These are phyloP conservation scores for Blastobotrys arbuscula DNA, from an alignment of 1,139 yeast species.

Conservation along the genomic window DNA sequence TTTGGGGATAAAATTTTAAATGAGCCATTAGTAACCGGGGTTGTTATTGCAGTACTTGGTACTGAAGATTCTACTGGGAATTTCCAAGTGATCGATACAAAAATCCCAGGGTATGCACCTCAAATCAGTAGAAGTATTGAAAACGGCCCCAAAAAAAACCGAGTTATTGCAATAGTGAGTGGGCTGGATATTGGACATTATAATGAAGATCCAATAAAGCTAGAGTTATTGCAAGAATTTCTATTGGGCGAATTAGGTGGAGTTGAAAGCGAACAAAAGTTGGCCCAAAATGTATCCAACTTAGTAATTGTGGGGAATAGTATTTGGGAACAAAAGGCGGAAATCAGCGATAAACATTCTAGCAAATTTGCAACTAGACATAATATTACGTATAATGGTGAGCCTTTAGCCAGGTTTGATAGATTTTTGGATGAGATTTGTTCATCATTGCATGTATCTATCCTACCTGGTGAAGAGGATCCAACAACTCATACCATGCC, in stretches of 20 bases:
- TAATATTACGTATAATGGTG: conserved; percentile 22
- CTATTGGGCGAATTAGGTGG: conserved; percentile 63
- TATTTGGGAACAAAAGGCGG: conserved; percentile 37
- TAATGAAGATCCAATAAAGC: conserved; percentile 36
- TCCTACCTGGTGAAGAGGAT: conserved; percentile 83
- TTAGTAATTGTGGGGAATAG: conserved; percentile 76
- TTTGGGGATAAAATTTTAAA: conserved; percentile 52
- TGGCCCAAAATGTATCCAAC: conserved; percentile 41
- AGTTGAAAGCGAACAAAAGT: conserved; percentile 24
- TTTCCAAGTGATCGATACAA: conserved; percentile 77
- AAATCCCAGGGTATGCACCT: conserved; percentile 59
- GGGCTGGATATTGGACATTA: conserved; percentile 57
- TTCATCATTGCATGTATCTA: conserved; percentile 56
- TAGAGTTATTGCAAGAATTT: conserved; percentile 65
- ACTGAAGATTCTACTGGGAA: conserved; percentile 79
- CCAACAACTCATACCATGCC: conserved; percentile 83
- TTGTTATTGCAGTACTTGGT: conserved; percentile 79
- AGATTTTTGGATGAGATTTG: conserved; percentile 53
- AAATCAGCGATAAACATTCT: conserved; percentile 15
- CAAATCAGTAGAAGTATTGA: conserved; percentile 40
- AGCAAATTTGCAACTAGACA: conserved; percentile 14
- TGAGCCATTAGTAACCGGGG: conserved; percentile 72
- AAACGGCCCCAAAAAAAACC: conserved; percentile 7
- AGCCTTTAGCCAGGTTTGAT: conserved; percentile 45
- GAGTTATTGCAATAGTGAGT: conserved; percentile 58